phyloP scores from a whole-genome alignment of 345 rosid species.

The Brassica cretica region DNA sequence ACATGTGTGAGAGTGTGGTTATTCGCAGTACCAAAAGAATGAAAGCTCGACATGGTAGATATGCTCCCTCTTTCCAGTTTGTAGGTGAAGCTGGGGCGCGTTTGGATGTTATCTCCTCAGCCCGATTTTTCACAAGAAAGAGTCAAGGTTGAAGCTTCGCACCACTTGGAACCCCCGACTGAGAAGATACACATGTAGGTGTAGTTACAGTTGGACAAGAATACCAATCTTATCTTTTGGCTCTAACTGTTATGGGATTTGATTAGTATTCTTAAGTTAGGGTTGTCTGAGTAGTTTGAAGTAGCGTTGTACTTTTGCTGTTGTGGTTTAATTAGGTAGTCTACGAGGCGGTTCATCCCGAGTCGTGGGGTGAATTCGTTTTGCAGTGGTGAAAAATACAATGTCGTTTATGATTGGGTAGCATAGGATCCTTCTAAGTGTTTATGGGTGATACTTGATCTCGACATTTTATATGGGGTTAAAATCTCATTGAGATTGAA shows the following conservation, averaged over 20 bases:
- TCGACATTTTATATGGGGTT: too few relatives aligned
- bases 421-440: too few relatives aligned
- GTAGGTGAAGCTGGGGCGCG: neutral
- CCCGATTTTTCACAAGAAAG: neutral
- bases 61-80: neutral
- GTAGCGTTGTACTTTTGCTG: neutral
- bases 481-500: too few relatives aligned
- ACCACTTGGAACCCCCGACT: neutral
- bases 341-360: neutral
- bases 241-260: neutral
- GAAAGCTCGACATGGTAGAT: neutral
- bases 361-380: neutral
- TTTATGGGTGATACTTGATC: too few relatives aligned
- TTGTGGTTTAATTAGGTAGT: neutral
- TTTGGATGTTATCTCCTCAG: neutral
- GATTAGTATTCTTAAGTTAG: neutral
- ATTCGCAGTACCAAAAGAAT: neutral
- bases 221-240: neutral
- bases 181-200: neutral
- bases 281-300: neutral
- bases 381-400: neutral
- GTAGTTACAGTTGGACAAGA: neutral
- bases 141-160: neutral
- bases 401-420: too few relatives aligned
- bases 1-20: neutral